Base-by-base conservation (phyloP, 495 filamentous ascomycete genomes). In the Aspergillus nidulans region DNA sequence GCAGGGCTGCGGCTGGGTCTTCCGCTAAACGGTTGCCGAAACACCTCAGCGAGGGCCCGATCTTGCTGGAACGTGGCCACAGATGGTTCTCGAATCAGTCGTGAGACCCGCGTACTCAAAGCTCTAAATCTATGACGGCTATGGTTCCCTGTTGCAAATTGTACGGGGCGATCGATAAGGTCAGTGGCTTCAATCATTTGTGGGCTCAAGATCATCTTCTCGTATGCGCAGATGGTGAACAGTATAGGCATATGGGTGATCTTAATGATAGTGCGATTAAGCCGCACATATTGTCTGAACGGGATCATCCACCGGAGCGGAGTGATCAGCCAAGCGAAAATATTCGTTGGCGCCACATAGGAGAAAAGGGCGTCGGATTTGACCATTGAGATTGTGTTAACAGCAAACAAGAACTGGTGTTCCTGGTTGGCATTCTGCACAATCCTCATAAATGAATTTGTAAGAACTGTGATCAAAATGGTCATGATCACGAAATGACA, bases 401-500 rank as follows among this genome's bases (percentile, higher is more conserved):
- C 87, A 6, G 92, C 90, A 65, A 97, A 95, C 4, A 95, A 72
- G 62, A 96, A 96, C 73, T 95, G 90, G 67, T 96, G 90, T 69
- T 96, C 91, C 64, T 96, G 85, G 52, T 91, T 87, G 7, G 90
- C 89, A 64, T 96, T 97, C 19, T 90, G 88, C 21, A 91, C 89
- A 63, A 96, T 90, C 0, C 87, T 85, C 88, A 94, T 92, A 74
- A 95, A 96, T 16, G 88, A 92, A 66, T 96, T 96, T 1, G 90
- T 94, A 36, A 96, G 74, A 25, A 97, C 92, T 0, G 90, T 94
- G 63, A 97, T 90, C 43, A 97, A 72, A 43, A 96, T 92, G 7
- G 92, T 95, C 30, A 96, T 84, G n/a, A 96, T 85, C 46, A 96
- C 79, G 62, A 96, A 97, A 69, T 96, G 92, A 69, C 89, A 92